Percentiles rank a stretch among this genome's conserved stretches.
Evolutionary conservation across 106 monocot genomes (phyloP).

Genomic region (Vanilla planifolia): DNA sequence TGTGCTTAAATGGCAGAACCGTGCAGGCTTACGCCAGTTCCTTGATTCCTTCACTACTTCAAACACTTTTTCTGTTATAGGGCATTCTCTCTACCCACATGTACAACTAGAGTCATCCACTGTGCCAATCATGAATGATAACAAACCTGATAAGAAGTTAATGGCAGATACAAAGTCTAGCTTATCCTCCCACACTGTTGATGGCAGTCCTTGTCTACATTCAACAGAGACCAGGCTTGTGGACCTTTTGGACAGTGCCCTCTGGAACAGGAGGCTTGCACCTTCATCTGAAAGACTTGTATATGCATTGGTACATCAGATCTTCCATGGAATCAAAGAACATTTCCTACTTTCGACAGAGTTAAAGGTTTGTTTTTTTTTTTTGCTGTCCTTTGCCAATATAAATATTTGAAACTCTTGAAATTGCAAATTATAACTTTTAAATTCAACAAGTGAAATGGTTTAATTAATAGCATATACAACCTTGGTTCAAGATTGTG

Average conservation of each 20-base stretch:
- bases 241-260: conserved; percentile 82
- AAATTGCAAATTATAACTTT: too few species aligned
- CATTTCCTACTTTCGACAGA: conserved; percentile 81
- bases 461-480: too few species aligned
- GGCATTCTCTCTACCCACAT: conserved; percentile 12
- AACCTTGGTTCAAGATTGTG: too few species aligned
- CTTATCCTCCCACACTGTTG: conserved; percentile 10
- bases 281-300: conserved; percentile 91
- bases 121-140: conserved; percentile 25
- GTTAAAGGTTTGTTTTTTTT: conserved; percentile 48
- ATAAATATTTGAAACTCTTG: too few species aligned
- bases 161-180: conserved; percentile 43
- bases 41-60: conserved; percentile 66
- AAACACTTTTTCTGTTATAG: conserved; percentile 29
- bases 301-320: conserved; percentile 80
- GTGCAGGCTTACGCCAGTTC: conserved; percentile 84
- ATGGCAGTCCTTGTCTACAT: conserved; percentile 32
- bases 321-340: conserved; percentile 88
- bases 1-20: conserved; percentile 41
- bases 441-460: too few species aligned
- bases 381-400: too few species aligned
- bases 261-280: conserved; percentile 86
- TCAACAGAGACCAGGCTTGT: conserved; percentile 67
- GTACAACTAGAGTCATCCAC: conserved; percentile 26
- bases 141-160: conserved; percentile 26